Base-by-base conservation (phyloP, 345 rosid genomes). In the Citrus mangshanensis region DNA sequence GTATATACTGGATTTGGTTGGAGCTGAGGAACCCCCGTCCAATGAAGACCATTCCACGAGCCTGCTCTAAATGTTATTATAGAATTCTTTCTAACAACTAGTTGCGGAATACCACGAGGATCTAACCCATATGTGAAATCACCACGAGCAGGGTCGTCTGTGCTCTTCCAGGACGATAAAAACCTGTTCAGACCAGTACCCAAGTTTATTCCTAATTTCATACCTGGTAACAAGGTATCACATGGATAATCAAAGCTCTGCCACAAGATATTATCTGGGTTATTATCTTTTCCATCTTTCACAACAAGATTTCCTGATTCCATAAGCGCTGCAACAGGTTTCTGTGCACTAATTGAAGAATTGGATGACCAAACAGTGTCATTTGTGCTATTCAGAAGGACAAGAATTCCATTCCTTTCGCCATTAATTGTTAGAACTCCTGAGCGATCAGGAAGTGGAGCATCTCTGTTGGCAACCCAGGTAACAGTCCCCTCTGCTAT, bases 211-310 rank as follows among this genome's bases (percentile, higher is more conserved):
- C 91, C 89, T 10, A 88, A 51, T 69, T 88, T 89, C 93, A 89
- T 80, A 12, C 74, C 91, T 12, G 93, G 83, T 54, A 89, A 59
- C 55, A 88, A 62, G 34, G 87, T 88, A 70, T 88, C 85, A 10
- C 85, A 82, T 10, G 86, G 88, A 68, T 86, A 46, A 70, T 89
- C 91, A 59, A 88, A 89, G 65, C 91, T 88, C 79, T 89, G 91
- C 91, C 93, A 88, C 68, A 89, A 30, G 74, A 67, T 56, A 25
- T 60, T 69, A 16, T 51, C 66, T 55, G 61, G 59, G 54, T 60
- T 18, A 4, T 38, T 27, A 35, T 58, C 73, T 37, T 68, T 78
- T 56, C 61, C 68, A 8, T 77, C 82, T 75, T 81, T 86, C 46
- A 89, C 79, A 10, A 88, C 86, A 9, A 89, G 84, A 73, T 89